Evolutionary conservation across 2,329 filamentous ascomycete species (phyloP).

Genomic region (Trichophyton schoenleinii): DNA sequence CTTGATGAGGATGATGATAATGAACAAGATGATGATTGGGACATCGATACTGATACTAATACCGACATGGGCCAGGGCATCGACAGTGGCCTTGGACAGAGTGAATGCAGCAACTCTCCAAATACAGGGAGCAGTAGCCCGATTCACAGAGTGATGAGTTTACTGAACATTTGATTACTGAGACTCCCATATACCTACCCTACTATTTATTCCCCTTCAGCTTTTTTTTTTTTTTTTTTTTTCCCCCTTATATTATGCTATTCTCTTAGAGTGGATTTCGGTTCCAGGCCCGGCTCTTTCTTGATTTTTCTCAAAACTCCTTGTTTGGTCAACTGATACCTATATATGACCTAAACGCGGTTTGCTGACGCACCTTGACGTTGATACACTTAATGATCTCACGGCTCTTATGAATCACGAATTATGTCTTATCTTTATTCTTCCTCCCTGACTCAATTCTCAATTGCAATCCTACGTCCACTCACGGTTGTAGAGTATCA

Average conservation of each 20-base stretch:
- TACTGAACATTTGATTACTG: conserved; percentile 47
- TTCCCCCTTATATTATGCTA: not conserved
- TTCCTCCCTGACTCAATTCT: not conserved
- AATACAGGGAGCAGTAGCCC: conserved; percentile 53
- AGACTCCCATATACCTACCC: not conserved
- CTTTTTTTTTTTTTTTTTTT: not conserved
- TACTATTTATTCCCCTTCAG: not conserved
- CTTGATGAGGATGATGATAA: conserved; percentile 38
- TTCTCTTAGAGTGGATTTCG: not conserved
- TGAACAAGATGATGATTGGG: conserved; percentile 57
- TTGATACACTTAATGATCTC: not conserved
- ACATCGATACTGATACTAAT: conserved; percentile 72
- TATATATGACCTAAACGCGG: not conserved
- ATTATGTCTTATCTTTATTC: not conserved
- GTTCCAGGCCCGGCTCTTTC: not conserved
- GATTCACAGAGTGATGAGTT: conserved; percentile 59
- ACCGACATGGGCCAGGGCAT: conserved; percentile 23
- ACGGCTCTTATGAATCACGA: not conserved
- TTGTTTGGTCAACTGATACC: not conserved
- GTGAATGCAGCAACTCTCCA: conserved; percentile 49
- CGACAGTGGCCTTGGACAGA: conserved; percentile 41
- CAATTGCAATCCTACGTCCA: not conserved
- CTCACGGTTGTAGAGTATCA: conserved; percentile 11
- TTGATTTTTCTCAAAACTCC: not conserved
- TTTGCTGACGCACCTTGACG: not conserved